Evolutionary conservation across 257 asterid genomes (phyloP), one percentile per base, ranked within the genome.

Genomic region (Nicotiana sylvestris): DNA sequence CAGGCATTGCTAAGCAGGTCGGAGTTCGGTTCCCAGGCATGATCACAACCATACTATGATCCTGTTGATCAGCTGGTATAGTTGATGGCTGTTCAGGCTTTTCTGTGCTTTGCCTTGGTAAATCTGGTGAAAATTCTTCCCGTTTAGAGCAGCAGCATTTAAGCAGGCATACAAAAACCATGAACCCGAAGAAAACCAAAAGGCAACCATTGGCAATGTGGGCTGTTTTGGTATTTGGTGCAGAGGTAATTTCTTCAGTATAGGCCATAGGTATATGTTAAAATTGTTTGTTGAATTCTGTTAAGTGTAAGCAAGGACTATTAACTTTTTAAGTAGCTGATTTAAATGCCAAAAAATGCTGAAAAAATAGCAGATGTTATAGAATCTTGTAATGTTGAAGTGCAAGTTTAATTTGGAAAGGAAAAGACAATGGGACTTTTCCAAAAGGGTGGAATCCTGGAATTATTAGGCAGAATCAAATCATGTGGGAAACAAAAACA

Each of bases 11-110:
- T 32, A 83, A 30, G 64, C 39, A 80, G 16, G 67, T 82, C 3
- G 88, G 84, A 27, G 78, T 82, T 53, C 39, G 80, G 35, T 85
- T 82, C 62, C 86, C 86, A 4, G 88, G 85, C 86, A 82, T 85
- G 67, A 83, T 82, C 35, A 83, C 86, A 37, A 65, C 77, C 39
- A 18, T 49, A 81, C 62, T 66, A 68, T 83, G 80, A 21, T 82
- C 88, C 0, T n/a, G 25, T 13, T 77, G 33, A 4, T 33, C 82
- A 37, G 43, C 80, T 9, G 67, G 21, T 32, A 35, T 61, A 9
- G 33, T 65, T 8, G 33, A 53, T n/a, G 81, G 76, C 8, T 43
- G 35, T 56, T 65, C 83, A 58, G 43, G 81, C 82, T 80, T 85
- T 46, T 53, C 76, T 18, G 29, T 58, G 11, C 11, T 6, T 58